Percentiles rank a stretch among this genome's conserved stretches.
Conservation (phyloP, 768 basidiomycete genomes). For the Crucibulum laeve region DNA sequence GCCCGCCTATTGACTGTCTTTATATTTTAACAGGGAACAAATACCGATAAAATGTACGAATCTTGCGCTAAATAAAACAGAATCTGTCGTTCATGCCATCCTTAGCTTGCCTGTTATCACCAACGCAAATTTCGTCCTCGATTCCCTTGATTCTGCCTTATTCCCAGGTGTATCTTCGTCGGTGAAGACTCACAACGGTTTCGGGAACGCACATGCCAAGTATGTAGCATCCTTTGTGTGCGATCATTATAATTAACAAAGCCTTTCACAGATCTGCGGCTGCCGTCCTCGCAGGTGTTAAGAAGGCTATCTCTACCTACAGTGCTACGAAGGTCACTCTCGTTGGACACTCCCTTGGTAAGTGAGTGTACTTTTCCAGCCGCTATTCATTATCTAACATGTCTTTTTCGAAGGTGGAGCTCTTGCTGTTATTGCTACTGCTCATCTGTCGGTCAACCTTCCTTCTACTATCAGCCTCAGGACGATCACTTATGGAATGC, state of each 20-base stretch:
- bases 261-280: slow-evolving; percentile 29
- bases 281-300: slow-evolving; percentile 40
- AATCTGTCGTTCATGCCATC: background rate
- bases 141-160: slow-evolving; percentile 27
- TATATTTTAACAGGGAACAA: slow-evolving; percentile 16
- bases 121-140: slow-evolving; percentile 33
- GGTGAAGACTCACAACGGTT: slow-evolving; percentile 44
- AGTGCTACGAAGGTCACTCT: slow-evolving; percentile 32
- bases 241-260: background rate
- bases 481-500: slow-evolving; percentile 18
- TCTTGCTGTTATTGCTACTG: slow-evolving; percentile 16
- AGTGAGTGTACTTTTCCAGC: background rate
- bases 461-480: slow-evolving; percentile 12
- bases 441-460: slow-evolving; percentile 19
- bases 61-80: background rate
- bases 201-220: slow-evolving; percentile 38
- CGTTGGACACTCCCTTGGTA: slow-evolving; percentile 39
- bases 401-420: slow-evolving; percentile 12
- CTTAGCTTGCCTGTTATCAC: slow-evolving; percentile 26
- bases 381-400: background rate
- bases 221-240: slow-evolving; percentile 16
- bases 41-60: slow-evolving; percentile 8
- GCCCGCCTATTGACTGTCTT: background rate
- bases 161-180: slow-evolving; percentile 45
- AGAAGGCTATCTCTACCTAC: slow-evolving; percentile 29